Evolutionary conservation across 2,329 filamentous ascomycete genomes (phyloP).

Genomic region (Fusarium sp.): DNA sequence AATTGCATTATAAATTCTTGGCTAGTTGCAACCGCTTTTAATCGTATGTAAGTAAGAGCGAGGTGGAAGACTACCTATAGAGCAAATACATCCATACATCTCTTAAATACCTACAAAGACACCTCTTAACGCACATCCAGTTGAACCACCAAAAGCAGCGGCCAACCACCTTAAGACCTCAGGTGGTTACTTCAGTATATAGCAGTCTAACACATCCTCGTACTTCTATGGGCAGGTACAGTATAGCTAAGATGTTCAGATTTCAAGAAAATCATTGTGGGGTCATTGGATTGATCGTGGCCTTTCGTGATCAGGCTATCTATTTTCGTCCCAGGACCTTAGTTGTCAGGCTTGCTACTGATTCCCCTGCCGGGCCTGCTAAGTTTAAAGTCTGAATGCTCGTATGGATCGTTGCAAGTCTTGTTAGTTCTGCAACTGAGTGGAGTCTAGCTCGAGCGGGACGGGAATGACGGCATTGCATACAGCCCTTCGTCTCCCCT

Average conservation of each 20-base stretch:
- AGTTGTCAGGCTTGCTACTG: neutral
- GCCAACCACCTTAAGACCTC: no score
- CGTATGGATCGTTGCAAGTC: conserved; percentile 4
- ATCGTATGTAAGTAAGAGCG: no score
- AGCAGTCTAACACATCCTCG: no score
- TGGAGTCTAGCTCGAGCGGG: conserved; percentile 18
- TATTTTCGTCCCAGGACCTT: neutral
- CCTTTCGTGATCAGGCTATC: neutral
- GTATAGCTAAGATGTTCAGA: neutral
- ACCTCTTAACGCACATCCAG: no score
- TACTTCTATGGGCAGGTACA: neutral
- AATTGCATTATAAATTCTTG: no score
- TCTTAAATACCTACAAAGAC: no score
- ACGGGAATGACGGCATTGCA: conserved; percentile 30
- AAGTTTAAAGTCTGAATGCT: neutral
- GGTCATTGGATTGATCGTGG: neutral
- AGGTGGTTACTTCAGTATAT: no score
- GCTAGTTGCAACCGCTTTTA: no score
- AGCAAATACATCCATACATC: no score
- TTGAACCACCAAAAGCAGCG: no score
- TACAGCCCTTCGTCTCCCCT: neutral
- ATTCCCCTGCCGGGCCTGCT: neutral
- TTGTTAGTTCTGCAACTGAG: conserved; percentile 18
- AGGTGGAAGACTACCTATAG: no score
- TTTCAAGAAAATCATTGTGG: neutral